phyloP scores from a whole-genome alignment of 2,329 filamentous ascomycete genomes.

The Metarhizium humberi region DNA sequence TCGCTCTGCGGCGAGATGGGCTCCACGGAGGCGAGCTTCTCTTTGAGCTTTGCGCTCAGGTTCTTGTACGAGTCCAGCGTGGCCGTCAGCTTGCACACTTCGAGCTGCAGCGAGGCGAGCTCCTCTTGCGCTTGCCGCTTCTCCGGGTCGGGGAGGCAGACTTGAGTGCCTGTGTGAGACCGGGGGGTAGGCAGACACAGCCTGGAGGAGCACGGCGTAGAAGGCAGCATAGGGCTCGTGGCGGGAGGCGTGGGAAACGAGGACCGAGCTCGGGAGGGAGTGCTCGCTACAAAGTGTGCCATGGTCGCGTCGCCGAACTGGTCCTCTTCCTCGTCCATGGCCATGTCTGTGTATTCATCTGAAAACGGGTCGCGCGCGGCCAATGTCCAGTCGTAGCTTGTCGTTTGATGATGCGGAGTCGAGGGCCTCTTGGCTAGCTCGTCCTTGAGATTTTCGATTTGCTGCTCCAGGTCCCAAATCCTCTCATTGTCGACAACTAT shows the following conservation, averaged over 20 bases:
- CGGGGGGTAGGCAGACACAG: slow-evolving; percentile 1
- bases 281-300: slow-evolving; percentile 41
- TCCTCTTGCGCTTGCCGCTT: slow-evolving; percentile 35
- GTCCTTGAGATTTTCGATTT: slow-evolving; percentile 26
- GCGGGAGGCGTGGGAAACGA: slow-evolving; percentile 48
- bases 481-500: slow-evolving; percentile 37
- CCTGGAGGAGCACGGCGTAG: slow-evolving; percentile 27
- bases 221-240: slow-evolving; percentile 35
- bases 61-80: slow-evolving; percentile 38
- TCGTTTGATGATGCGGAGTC: slow-evolving; percentile 2
- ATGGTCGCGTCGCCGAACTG: slow-evolving; percentile 42
- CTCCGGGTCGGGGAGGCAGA: slow-evolving; percentile 30
- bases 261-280: slow-evolving; percentile 32
- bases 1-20: slow-evolving; percentile 5
- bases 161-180: slow-evolving; percentile 30
- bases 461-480: slow-evolving; percentile 31
- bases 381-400: slow-evolving; percentile 39
- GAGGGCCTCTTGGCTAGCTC: slow-evolving; percentile 20
- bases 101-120: slow-evolving; percentile 36
- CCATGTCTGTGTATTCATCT: slow-evolving; percentile 31
- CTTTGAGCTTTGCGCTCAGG: slow-evolving; percentile 27
- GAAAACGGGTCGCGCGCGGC: slow-evolving; percentile 37
- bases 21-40: slow-evolving; percentile 21
- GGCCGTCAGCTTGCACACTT: slow-evolving; percentile 36
- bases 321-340: slow-evolving; percentile 19